Base-by-base conservation (phyloP, 2,329 filamentous ascomycete genomes). In the Lachnum nothofagi region DNA sequence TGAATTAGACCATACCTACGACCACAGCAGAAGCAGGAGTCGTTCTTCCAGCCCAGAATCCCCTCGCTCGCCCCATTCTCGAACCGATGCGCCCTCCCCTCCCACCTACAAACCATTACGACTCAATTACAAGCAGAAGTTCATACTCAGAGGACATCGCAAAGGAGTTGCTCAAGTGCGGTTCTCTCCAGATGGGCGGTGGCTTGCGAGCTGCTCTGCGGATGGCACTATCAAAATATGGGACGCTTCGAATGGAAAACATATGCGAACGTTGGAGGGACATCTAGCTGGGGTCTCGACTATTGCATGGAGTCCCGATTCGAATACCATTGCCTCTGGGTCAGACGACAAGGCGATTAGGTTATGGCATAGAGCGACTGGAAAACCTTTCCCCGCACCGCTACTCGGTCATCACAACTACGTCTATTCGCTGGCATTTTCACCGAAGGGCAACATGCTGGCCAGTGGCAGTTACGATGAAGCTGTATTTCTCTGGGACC, bases 381-480 rank as follows among this genome's bases (percentile, higher is more conserved):
- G 78, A 0, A 70, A 76, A 6, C 77, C 78, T 12, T 76, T 75
- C 50, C 70, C 69, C 25, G 61, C 56, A 25, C 78, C 81, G 4
- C 74, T 97, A 57, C 76, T 86, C 20, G 91, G 93, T 2, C 93
- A 98, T 63, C 90, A 96, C 68, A 97, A 94, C 69, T 97, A 97
- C 68, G 85, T 98, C 25, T 95, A 95, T 69, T 89, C 86, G 43
- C 75, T 98, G 27, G 90, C 91, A 5, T 97, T 97, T 68, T 91
- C 88, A n/a, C 93, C 93, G 1, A 97, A 96, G 67, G 93, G 93
- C 20, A 98, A 98, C 64, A 95, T 97, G 65, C 79, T 98, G 27
- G 93, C 91, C 14, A 94, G 88, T 57, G 93, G 93, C 10, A 94
- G 88, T 56, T 97, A 96, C 69, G 93, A 98, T 59, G 93, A 98